These are phyloP conservation scores for Plenodomus lindquistii DNA, from an alignment of 2,329 filamentous ascomycete species.

Conservation along the genomic window DNA sequence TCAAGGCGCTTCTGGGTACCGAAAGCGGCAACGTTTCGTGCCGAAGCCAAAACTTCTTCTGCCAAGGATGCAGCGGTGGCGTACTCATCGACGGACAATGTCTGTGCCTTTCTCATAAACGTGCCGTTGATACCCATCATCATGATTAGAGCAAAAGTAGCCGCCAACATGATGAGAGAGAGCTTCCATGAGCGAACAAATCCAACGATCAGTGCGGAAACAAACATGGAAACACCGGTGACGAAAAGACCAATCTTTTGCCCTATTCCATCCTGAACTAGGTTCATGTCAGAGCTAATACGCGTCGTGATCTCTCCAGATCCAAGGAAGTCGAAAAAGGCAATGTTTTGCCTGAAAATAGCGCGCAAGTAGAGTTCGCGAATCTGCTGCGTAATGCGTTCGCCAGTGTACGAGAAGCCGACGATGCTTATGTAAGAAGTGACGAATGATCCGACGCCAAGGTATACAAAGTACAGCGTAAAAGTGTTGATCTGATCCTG, in stretches of 20 bases:
- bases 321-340: constrained; percentile 75
- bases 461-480: constrained; percentile 46
- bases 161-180: constrained; percentile 82
- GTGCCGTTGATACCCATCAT: constrained; percentile 74
- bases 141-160: constrained; percentile 75
- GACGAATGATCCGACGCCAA: constrained; percentile 53
- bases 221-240: constrained; percentile 57
- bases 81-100: constrained; percentile 72
- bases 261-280: constrained; percentile 86
- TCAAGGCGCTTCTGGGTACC: constrained; percentile 93
- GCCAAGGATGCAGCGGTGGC: constrained; percentile 84
- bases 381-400: constrained; percentile 53
- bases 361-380: constrained; percentile 67
- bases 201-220: constrained; percentile 88
- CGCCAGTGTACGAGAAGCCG: constrained; percentile 75
- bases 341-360: constrained; percentile 48
- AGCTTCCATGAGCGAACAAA: constrained; percentile 94
- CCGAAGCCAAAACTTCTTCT: constrained; percentile 92
- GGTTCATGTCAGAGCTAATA: constrained; percentile 92
- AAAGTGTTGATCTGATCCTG: constrained; percentile 34
- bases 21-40: constrained; percentile 90
- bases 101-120: constrained; percentile 80
- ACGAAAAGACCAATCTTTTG: constrained; percentile 45
- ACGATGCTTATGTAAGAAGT: constrained; percentile 78
- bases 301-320: constrained; percentile 94